Conservation (phyloP, 2,329 filamentous ascomycete species). For the Orbilia quercus region DNA sequence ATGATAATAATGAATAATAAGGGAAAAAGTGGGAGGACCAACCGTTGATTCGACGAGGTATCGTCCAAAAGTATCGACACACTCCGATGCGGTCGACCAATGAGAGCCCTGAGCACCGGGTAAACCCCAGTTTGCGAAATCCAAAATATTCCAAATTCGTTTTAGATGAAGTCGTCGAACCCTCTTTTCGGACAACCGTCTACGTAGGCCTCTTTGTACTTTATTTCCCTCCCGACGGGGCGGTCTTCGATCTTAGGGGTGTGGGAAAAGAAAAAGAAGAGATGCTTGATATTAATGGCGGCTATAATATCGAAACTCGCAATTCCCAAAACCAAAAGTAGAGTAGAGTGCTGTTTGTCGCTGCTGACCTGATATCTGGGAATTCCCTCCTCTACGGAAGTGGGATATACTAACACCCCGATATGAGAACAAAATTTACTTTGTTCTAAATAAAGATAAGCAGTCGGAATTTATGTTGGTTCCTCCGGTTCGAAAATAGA, state of each 20-base stretch:
- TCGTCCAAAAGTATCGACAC: constrained; percentile 24
- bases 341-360: constrained; percentile 1
- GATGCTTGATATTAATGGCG: constrained; percentile 55
- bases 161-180: constrained; percentile 30
- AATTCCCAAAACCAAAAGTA: constrained; percentile 54
- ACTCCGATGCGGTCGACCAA: constrained; percentile 14
- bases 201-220: constrained; percentile 31
- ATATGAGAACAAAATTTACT: constrained; percentile 2
- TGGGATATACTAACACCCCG: too few relatives aligned
- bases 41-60: constrained; percentile 40
- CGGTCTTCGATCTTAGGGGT: too few relatives aligned
- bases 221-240: constrained; percentile 15
- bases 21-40: constrained; percentile 19
- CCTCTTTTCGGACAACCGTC: constrained; percentile 40
- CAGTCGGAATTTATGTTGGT: neutral
- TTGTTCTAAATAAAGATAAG: neutral
- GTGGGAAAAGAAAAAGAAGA: constrained; percentile 13
- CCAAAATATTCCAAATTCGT: constrained; percentile 52
- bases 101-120: constrained; percentile 37
- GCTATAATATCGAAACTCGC: constrained; percentile 54
- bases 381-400: neutral
- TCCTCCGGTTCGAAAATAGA: neutral
- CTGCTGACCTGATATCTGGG: constrained; percentile 47
- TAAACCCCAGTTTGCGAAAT: constrained; percentile 39
- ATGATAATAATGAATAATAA: constrained; percentile 16